Evolutionary conservation across 1,284 basidiomycete species (phyloP).

Genomic region (Apiotrichum gracile): DNA sequence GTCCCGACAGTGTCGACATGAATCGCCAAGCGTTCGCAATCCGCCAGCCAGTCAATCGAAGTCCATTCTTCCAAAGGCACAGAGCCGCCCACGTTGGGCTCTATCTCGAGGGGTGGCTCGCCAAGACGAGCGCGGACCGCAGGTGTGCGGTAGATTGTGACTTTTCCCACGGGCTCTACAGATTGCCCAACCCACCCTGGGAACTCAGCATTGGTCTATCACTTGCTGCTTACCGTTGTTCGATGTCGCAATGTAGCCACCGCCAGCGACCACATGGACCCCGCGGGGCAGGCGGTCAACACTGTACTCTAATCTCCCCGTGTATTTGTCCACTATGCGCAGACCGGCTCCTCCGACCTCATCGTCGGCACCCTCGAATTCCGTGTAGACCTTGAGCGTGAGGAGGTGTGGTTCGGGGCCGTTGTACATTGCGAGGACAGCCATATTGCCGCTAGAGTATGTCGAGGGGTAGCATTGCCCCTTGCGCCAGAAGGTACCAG

Average conservation of each 20-base stretch:
- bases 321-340: neutral
- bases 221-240: no score
- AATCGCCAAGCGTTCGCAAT: neutral
- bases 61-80: neutral
- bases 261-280: neutral
- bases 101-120: neutral
- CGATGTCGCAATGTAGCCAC: neutral
- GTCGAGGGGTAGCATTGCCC: no score
- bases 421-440: neutral
- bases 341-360: no score
- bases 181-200: neutral
- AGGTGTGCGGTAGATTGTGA: neutral
- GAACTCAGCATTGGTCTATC: no score
- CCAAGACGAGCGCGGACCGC: no score
- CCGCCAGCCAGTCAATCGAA: neutral
- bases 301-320: neutral
- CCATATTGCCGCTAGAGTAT: neutral
- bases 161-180: neutral
- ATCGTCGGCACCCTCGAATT: no score
- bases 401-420: neutral
- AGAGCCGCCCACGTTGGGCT: neutral
- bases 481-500: neutral
- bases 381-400: neutral
- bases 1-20: neutral
- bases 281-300: neutral